Evolutionary conservation across 306 rosid genomes (phyloP), one percentile per base, ranked within the genome.

Genomic region (Rubus idaeus): DNA sequence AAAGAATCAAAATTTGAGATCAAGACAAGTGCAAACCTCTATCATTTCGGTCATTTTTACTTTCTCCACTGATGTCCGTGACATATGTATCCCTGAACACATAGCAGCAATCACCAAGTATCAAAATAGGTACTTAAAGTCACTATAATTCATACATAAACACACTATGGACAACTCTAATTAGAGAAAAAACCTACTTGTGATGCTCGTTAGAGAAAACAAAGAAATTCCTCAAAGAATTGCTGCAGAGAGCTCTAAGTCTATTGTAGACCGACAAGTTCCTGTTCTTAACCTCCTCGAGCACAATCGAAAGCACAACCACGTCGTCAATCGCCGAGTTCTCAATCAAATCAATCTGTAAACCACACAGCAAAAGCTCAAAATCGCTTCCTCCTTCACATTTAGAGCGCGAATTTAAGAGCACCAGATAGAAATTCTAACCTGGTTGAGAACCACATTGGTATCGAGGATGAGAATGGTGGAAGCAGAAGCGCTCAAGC

Each of bases 261-360:
- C 99, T 84, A 44, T 91, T 91, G 83, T 96, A 92, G 73, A 92
- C 96, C 6, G 91, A 42, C 85, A 88, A 40, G 76, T 92, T 92
- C 80, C 87, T 86, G 87, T 92, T 92, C 85, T 89, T 92, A 70
- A 89, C 93, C 89, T 96, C 99, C 10, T 96, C 97, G 65, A 92
- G 79, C 80, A 96, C 99, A 17, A 92, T 41, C 16, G 99, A 92
- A 37, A 92, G 86, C 80, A 96, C 70, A 70, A 96, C 98, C 55
- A 96, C 97, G 60, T 93, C 88, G 4, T 92, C 94, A 18, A 96
- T 88, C 0, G 96, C 96, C 10, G 91, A 83, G 77, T 92, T 96
- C 87, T 96, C 99, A 71, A 96, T 86, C 88, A 96, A 91, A 89
- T 96, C 99, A 89, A 96, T 96, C 98, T 96, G 87, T 5, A 76